These are phyloP conservation scores for Scleroderma bovista DNA, from an alignment of 768 basidiomycete genomes.

Conservation along the genomic window DNA sequence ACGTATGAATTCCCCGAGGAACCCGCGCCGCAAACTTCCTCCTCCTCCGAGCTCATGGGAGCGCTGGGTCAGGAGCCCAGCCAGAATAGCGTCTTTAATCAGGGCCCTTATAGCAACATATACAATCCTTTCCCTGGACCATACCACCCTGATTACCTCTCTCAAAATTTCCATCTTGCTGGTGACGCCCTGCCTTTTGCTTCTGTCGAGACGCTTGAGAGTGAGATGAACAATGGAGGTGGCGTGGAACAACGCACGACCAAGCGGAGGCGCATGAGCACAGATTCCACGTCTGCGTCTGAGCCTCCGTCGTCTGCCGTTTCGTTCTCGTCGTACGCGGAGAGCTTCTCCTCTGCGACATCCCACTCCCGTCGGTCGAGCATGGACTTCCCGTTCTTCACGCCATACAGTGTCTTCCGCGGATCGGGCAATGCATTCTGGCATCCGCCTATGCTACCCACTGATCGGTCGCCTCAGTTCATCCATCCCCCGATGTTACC, in stretches of 20 bases:
- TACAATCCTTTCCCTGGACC: constrained; percentile 61
- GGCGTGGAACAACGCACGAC: constrained; percentile 35
- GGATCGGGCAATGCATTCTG: constrained; percentile 58
- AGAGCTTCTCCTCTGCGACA: constrained; percentile 54
- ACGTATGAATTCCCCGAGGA: constrained; percentile 48
- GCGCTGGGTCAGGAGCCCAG: constrained; percentile 34
- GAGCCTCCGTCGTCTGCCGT: constrained; percentile 57
- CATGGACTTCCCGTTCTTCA: constrained; percentile 61
- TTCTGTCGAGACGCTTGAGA: constrained; percentile 41
- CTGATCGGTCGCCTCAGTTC: constrained; percentile 49
- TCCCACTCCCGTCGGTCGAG: constrained; percentile 58
- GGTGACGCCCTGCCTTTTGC: constrained; percentile 52
- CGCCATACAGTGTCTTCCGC: constrained; percentile 47
- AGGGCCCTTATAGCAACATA: constrained; percentile 25
- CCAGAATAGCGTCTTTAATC: constrained; percentile 22
- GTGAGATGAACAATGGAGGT: constrained; percentile 29
- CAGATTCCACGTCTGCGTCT: constrained; percentile 40
- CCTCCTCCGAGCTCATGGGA: constrained; percentile 50
- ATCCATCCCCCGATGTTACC: constrained; percentile 72
- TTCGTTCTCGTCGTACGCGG: constrained; percentile 56
- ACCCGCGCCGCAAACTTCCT: constrained; percentile 25
- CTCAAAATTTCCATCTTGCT: constrained; percentile 42
- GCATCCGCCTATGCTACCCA: constrained; percentile 73
- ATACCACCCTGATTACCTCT: constrained; percentile 68
- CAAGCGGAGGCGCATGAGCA: constrained; percentile 74